phyloP scores from a whole-genome alignment of 2,329 filamentous ascomycete genomes.

The Endoconidiophora laricicola region DNA sequence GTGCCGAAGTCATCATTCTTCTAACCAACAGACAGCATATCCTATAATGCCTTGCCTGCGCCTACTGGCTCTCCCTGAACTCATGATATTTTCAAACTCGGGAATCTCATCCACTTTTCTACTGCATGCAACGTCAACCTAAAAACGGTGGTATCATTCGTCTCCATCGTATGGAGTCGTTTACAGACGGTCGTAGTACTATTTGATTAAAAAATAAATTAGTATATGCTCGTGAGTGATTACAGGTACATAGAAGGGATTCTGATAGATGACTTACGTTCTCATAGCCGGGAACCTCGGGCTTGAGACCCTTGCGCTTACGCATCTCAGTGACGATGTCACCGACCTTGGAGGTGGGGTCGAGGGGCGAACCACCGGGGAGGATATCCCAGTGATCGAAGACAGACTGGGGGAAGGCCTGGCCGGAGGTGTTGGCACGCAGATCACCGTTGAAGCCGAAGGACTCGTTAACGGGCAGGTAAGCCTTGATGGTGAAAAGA shows the following conservation, averaged over 20 bases:
- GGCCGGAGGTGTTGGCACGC: conserved; percentile 79
- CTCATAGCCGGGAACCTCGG: conserved; percentile 77
- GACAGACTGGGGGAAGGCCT: conserved; percentile 97
- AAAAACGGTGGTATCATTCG: conserved; percentile 12
- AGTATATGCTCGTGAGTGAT: neutral
- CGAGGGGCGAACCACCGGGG: conserved; percentile 82
- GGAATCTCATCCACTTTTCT: conserved; percentile 13
- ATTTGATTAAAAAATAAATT: conserved; percentile 1
- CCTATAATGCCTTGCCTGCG: conserved; percentile 8
- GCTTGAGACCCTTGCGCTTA: conserved; percentile 99
- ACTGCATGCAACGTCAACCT: conserved; percentile 11
- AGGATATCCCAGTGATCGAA: conserved; percentile 99
- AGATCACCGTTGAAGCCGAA: conserved; percentile 99
- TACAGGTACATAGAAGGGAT: neutral
- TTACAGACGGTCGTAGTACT: conserved; percentile 13
- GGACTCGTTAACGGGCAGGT: conserved; percentile 90
- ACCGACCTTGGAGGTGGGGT: conserved; percentile 67
- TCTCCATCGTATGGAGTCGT: conserved; percentile 9
- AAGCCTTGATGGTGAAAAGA: conserved; percentile 96
- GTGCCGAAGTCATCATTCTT: conserved; percentile 12
- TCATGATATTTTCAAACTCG: conserved; percentile 10
- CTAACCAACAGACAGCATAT: conserved; percentile 10
- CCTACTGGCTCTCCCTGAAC: neutral
- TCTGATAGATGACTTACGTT: conserved; percentile 48
- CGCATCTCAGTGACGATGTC: conserved; percentile 75